These are phyloP conservation scores for Fusarium sp. DNA, from an alignment of 2,329 filamentous ascomycete species.

Conservation along the genomic window DNA sequence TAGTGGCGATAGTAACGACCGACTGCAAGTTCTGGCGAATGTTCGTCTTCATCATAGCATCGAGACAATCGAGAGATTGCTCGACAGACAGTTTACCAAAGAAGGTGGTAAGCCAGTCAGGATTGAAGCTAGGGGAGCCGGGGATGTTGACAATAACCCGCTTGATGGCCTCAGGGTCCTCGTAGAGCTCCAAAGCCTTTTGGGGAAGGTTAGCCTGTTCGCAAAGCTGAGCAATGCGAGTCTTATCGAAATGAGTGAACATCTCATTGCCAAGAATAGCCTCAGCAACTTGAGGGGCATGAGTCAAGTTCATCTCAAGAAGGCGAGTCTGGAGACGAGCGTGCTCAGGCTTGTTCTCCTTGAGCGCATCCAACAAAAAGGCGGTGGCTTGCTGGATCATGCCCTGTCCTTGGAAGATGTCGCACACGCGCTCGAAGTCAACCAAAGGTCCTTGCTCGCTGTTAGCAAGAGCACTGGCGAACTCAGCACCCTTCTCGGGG, in stretches of 20 bases:
- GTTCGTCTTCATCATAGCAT: constrained; percentile 96
- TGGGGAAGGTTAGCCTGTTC: constrained; percentile 91
- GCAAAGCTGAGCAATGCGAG: constrained; percentile 88
- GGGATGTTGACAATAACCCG: constrained; percentile 87
- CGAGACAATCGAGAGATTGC: constrained; percentile 91
- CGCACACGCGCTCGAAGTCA: constrained; percentile 93
- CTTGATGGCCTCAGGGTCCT: constrained; percentile 91
- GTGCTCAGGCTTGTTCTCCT: constrained; percentile 95
- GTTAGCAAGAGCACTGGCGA: constrained; percentile 91
- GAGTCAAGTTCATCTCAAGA: constrained; percentile 97
- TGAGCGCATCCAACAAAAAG: constrained; percentile 95
- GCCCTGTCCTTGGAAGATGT: constrained; percentile 97
- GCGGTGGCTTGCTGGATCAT: constrained; percentile 98
- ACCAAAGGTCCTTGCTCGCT: constrained; percentile 88
- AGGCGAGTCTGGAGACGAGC: constrained; percentile 93
- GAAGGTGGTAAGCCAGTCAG: constrained; percentile 92
- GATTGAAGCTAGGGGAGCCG: constrained; percentile 84
- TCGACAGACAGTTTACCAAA: constrained; percentile 96
- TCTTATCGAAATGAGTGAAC: constrained; percentile 97
- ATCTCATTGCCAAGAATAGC: constrained; percentile 98
- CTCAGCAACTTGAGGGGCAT: constrained; percentile 96
- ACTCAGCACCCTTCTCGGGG: constrained; percentile 94
- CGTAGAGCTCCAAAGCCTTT: constrained; percentile 93
- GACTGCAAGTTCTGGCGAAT: constrained; percentile 97
- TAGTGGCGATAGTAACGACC: constrained; percentile 95